phyloP scores from a whole-genome alignment of 164 flowering plant genomes.

The Berberis thunbergii region DNA sequence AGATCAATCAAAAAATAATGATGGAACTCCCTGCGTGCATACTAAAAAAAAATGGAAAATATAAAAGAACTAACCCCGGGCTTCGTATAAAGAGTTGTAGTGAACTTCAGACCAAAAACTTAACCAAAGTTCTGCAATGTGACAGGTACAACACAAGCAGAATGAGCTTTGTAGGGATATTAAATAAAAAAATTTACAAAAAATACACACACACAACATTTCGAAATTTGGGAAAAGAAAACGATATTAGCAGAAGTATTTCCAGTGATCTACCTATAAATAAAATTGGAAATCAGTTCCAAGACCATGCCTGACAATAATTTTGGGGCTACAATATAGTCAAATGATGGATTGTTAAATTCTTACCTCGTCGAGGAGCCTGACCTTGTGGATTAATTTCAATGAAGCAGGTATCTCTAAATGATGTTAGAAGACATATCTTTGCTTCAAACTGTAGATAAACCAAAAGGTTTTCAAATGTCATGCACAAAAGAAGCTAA shows the following conservation, averaged over 20 bases:
- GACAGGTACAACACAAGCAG: not conserved
- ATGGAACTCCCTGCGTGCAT: not conserved
- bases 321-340: too few relatives aligned
- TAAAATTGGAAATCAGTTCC: too few relatives aligned
- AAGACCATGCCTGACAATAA: too few relatives aligned
- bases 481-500: too few relatives aligned
- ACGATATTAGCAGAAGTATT: too few relatives aligned
- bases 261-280: too few relatives aligned
- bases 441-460: slow-evolving; percentile 83
- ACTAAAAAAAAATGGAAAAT: not conserved
- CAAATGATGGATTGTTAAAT: not conserved
- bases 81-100: slow-evolving; percentile 79
- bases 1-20: not conserved
- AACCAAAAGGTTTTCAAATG: slow-evolving; percentile 1
- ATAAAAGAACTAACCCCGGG: slow-evolving; percentile 42
- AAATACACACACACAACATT: too few relatives aligned
- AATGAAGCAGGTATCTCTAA: slow-evolving; percentile 85
- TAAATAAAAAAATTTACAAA: not conserved
- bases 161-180: too few relatives aligned
- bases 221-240: too few relatives aligned
- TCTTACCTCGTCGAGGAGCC: slow-evolving; percentile 61
- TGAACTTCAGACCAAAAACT: slow-evolving; percentile 97
- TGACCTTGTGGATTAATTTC: slow-evolving; percentile 68
- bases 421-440: slow-evolving; percentile 87
- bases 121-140: slow-evolving; percentile 71